Evolutionary conservation across 1,284 basidiomycete genomes (phyloP), one percentile per base, ranked within the genome.

Genomic region (Apiotrichum sp.): DNA sequence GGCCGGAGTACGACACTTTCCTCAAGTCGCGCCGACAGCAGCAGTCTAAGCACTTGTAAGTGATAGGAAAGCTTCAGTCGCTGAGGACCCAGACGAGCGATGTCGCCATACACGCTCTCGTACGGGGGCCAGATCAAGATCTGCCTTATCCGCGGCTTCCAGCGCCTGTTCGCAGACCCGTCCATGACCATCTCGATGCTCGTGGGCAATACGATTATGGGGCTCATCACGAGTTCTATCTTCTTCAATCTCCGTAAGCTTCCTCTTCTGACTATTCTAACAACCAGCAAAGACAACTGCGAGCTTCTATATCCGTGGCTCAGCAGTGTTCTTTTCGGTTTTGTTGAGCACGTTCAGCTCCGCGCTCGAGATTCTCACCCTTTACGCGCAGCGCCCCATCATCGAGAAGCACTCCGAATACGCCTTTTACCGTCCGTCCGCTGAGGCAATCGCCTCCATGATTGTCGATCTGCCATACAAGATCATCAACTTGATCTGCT

Each of bases 401-500:
- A 72, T 80, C 47, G 75, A 76, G 57, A 77, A 77, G 53, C 76
- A 78, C 47, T 60, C 70, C 11, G 71, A 71, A 47, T 79, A 76
- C 57, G 78, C 77, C 44, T 77, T 79, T 66, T 71, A 77, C 51
- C 77, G 77, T 33, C 76, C 79, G 0, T 75, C 73, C 6, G 75
- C 77, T 33, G 78, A 80, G 57, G 76, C 77, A 2, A 66, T 73
- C 51, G 77, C 78, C 3, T 75, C 73, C 10, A 79, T 78, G 66
- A 61, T 79, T n/a, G 71, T 72, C 56, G 80, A 81, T 59, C 61
- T 80, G 59, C 79, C 79, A 0, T 76, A 77, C 72, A 80, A 79
- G 66, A 64, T 76, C 36, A 11, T 64, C 47, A 76, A 77, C 62
- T 57, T 66, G 11, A 70, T 78, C 57, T 42, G 62, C 36, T 74